A percentile compares a stretch with the other conserved stretches of the same genome.
Evolutionary conservation across 2,329 filamentous ascomycete species (phyloP).

Genomic region (Venturia pyrina): DNA sequence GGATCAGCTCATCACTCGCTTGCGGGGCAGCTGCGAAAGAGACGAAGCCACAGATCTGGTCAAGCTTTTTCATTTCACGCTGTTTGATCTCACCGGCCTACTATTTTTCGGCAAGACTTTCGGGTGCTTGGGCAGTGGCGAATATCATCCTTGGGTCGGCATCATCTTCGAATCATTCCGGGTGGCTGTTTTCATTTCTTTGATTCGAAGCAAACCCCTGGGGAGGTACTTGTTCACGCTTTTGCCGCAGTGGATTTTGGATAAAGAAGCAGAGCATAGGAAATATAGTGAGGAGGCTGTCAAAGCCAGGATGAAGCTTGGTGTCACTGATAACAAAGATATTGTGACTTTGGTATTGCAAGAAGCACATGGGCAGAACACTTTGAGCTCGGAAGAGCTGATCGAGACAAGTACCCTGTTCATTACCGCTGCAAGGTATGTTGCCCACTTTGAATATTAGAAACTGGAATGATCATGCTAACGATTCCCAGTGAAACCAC

Average conservation of each 20-base stretch:
- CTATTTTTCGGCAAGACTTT: slow-evolving; percentile 6
- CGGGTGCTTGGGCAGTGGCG: not conserved
- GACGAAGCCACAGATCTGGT: slow-evolving; percentile 13
- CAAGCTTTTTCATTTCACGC: slow-evolving; percentile 22
- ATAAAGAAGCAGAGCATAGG: not conserved
- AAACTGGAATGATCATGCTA: not conserved
- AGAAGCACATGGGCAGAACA: not conserved
- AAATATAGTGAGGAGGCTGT: not conserved
- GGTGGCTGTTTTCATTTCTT: not conserved
- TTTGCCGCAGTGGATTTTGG: not conserved
- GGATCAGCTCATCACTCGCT: slow-evolving; percentile 22
- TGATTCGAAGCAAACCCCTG: not conserved
- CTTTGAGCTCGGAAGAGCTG: slow-evolving; percentile 9
- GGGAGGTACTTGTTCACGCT: not conserved
- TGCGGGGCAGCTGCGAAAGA: slow-evolving; percentile 14
- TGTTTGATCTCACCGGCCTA: slow-evolving; percentile 18
- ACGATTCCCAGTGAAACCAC: slow-evolving; percentile 6
- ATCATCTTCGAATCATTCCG: slow-evolving; percentile 5
- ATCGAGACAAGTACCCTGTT: slow-evolving; percentile 16
- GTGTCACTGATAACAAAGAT: not conserved
- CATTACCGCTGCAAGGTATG: slow-evolving; percentile 12
- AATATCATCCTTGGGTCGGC: slow-evolving; percentile 1
- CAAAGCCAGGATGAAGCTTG: not conserved
- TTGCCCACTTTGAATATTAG: not conserved
- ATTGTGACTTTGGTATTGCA: not conserved